phyloP scores from a whole-genome alignment of 2,329 filamentous ascomycete species.

The Fusarium sp. region DNA sequence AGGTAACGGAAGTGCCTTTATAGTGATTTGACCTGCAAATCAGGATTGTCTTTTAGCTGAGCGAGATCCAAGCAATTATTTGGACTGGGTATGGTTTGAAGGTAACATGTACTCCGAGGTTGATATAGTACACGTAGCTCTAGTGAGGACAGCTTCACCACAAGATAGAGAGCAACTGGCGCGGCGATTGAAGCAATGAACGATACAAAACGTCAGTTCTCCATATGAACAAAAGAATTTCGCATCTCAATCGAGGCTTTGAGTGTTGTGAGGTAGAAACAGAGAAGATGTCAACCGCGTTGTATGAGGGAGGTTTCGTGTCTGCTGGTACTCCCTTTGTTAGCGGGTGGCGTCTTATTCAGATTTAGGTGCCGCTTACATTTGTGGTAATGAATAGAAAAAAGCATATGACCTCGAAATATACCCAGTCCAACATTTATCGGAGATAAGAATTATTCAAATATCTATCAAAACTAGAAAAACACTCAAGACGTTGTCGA shows the following conservation, averaged over 20 bases:
- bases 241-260: neutral
- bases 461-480: neutral
- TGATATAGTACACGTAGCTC: neutral
- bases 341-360: conserved; percentile 43
- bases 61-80: too few species aligned
- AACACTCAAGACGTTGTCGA: neutral
- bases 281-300: conserved; percentile 1
- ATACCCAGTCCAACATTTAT: neutral
- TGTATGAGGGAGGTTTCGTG: conserved; percentile 12
- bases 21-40: too few species aligned
- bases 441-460: neutral
- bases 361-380: conserved; percentile 6
- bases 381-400: neutral
- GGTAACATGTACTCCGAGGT: neutral
- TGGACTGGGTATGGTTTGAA: too few species aligned
- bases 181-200: neutral
- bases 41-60: too few species aligned
- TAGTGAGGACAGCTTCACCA: neutral
- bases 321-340: conserved; percentile 34
- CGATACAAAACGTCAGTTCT: neutral
- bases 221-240: neutral
- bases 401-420: too few species aligned
- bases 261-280: neutral
- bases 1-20: too few species aligned
- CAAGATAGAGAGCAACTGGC: neutral